Evolutionary conservation across 2,329 filamentous ascomycete genomes (phyloP).

Genomic region (Colletotrichum tropicicola): DNA sequence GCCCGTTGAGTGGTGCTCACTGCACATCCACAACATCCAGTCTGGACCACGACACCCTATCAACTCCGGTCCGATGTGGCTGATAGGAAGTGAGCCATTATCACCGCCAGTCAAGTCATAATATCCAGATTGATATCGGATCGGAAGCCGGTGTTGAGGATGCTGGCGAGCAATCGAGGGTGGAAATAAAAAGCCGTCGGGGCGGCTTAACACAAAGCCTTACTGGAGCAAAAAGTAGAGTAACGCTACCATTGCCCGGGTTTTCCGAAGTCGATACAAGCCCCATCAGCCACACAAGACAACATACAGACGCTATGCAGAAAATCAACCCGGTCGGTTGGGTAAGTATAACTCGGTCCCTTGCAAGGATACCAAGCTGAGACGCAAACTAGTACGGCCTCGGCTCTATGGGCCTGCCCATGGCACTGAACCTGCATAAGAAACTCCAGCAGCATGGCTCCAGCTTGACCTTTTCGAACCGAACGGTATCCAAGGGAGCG

Average conservation of each 20-base stretch:
- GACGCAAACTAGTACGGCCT: constrained; percentile 42
- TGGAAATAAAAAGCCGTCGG: no score
- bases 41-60: not conserved
- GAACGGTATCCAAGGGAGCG: constrained; percentile 54
- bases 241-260: no score
- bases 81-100: not conserved
- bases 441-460: constrained; percentile 46
- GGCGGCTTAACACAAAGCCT: no score
- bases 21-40: not conserved
- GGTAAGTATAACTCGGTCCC: not conserved
- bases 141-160: not conserved
- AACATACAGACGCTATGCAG: not conserved
- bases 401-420: constrained; percentile 59
- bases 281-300: no score
- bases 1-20: not conserved
- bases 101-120: not conserved
- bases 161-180: not conserved
- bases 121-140: not conserved
- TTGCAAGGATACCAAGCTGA: not conserved
- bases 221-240: no score
- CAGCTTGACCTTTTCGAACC: constrained; percentile 52
- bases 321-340: constrained; percentile 13
- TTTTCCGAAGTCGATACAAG: no score
- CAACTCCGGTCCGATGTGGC: not conserved
- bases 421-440: constrained; percentile 54